Evolutionary conservation across 495 filamentous ascomycete genomes (phyloP).

Genomic region (Apodospora peruviana): DNA sequence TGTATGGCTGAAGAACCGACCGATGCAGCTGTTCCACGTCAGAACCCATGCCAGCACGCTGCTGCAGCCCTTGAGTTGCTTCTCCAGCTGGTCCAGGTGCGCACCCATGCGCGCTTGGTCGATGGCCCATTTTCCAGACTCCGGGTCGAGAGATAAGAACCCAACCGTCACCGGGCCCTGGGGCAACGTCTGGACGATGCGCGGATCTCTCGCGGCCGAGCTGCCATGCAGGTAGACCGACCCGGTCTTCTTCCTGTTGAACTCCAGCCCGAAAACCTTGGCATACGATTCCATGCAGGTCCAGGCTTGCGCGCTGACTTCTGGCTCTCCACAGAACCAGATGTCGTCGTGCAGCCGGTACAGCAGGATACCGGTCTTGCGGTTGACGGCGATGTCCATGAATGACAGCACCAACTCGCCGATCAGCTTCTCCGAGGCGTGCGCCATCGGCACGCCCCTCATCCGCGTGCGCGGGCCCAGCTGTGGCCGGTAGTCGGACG

Average conservation of each 20-base stretch:
- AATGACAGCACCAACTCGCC: slow-evolving; percentile 61
- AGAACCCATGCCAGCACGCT: slow-evolving; percentile 61
- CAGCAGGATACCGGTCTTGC: slow-evolving; percentile 48
- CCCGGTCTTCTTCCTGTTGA: slow-evolving; percentile 60
- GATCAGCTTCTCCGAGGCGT: slow-evolving; percentile 54
- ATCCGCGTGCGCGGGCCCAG: slow-evolving; percentile 37
- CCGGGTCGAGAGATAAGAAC: slow-evolving; percentile 52
- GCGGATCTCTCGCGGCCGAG: slow-evolving; percentile 11
- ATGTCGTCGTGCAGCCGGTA: slow-evolving; percentile 67
- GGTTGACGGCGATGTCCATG: slow-evolving; percentile 63
- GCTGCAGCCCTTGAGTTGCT: slow-evolving; percentile 46
- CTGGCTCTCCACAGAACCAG: slow-evolving; percentile 59
- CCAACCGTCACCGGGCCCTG: slow-evolving; percentile 57
- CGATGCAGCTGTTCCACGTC: slow-evolving; percentile 61
- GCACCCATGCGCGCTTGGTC: slow-evolving; percentile 55
- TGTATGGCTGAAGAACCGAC: slow-evolving; percentile 60
- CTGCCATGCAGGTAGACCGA: slow-evolving; percentile 39
- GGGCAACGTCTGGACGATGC: slow-evolving; percentile 36
- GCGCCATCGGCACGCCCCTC: slow-evolving; percentile 58
- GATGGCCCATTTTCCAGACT: slow-evolving; percentile 52
- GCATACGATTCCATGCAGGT: slow-evolving; percentile 49
- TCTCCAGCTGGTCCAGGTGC: slow-evolving; percentile 57
- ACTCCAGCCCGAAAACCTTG: slow-evolving; percentile 50
- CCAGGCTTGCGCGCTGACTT: slow-evolving; percentile 55
- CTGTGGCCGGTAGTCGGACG: slow-evolving; percentile 36